phyloP scores from a whole-genome alignment of 2,329 filamentous ascomycete genomes.

The Boeremia exigua region DNA sequence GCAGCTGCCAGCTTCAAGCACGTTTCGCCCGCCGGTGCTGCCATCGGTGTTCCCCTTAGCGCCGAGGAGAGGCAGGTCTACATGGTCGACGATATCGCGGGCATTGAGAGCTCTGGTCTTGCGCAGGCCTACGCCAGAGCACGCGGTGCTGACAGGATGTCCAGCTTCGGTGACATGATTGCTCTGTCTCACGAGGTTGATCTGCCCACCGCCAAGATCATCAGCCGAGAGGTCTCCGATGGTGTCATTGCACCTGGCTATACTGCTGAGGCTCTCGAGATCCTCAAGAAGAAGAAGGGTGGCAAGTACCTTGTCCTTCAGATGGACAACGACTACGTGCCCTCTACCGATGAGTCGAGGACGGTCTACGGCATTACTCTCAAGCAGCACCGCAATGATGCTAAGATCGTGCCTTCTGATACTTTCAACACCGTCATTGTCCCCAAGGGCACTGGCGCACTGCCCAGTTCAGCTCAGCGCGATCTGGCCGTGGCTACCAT shows the following conservation, averaged over 20 bases:
- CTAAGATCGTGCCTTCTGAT: slow-evolving; percentile 77
- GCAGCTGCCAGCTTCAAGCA: slow-evolving; percentile 98
- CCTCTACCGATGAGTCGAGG: slow-evolving; percentile 75
- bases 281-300: slow-evolving; percentile 97
- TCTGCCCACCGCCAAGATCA: slow-evolving; percentile 92
- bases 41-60: slow-evolving; percentile 86
- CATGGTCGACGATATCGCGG: slow-evolving; percentile 95
- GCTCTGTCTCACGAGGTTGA: slow-evolving; percentile 91
- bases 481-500: slow-evolving; percentile 96
- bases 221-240: slow-evolving; percentile 96
- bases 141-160: slow-evolving; percentile 96
- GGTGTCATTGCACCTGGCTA: slow-evolving; percentile 93
- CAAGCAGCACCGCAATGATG: slow-evolving; percentile 90
- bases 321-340: slow-evolving; percentile 87
- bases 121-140: slow-evolving; percentile 96
- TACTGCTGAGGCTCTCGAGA: slow-evolving; percentile 81
- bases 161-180: slow-evolving; percentile 96
- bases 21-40: slow-evolving; percentile 94
- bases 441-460: slow-evolving; percentile 74
- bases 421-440: slow-evolving; percentile 87
- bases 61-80: slow-evolving; percentile 94
- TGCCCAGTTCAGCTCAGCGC: slow-evolving; percentile 82
- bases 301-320: slow-evolving; percentile 95
- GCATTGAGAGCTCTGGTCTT: slow-evolving; percentile 82
- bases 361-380: slow-evolving; percentile 91